Conservation (phyloP, 2,329 filamentous ascomycete species). For the Seiridium cupressi region DNA sequence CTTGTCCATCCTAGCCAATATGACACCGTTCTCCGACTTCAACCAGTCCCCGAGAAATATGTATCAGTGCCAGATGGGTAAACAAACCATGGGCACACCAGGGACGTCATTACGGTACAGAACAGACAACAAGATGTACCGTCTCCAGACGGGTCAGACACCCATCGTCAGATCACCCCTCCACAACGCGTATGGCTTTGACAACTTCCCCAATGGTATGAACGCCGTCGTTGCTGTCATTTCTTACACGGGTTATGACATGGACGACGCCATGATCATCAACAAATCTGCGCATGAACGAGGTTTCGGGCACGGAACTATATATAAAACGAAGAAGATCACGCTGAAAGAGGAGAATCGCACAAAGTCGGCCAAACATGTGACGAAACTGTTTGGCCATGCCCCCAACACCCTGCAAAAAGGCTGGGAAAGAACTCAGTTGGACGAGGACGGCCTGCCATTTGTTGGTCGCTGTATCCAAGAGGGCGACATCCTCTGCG, state of each 20-base stretch:
- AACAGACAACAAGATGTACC: slow-evolving; percentile 96
- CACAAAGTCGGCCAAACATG: slow-evolving; percentile 62
- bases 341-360: slow-evolving; percentile 77
- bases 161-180: slow-evolving; percentile 88
- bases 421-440: slow-evolving; percentile 64
- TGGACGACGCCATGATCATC: slow-evolving; percentile 99
- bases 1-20: slow-evolving; percentile 94
- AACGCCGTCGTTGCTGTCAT: slow-evolving; percentile 97
- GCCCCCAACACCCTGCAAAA: slow-evolving; percentile 74
- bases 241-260: slow-evolving; percentile 98
- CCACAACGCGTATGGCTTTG: slow-evolving; percentile 93
- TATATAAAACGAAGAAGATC: slow-evolving; percentile 97
- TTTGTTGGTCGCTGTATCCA: slow-evolving; percentile 74
- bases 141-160: slow-evolving; percentile 92
- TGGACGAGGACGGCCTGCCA: slow-evolving; percentile 88
- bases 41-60: slow-evolving; percentile 99
- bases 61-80: slow-evolving; percentile 99
- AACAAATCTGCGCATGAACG: slow-evolving; percentile 97
- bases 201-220: slow-evolving; percentile 96
- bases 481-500: slow-evolving; percentile 82
- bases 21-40: slow-evolving; percentile 98
- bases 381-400: slow-evolving; percentile 87
- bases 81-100: slow-evolving; percentile 98
- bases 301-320: slow-evolving; percentile 91
- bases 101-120: slow-evolving; percentile 80